Evolutionary conservation across 495 filamentous ascomycete genomes (phyloP), one percentile per base, ranked within the genome.

Genomic region (Hypoxylon trugodes): DNA sequence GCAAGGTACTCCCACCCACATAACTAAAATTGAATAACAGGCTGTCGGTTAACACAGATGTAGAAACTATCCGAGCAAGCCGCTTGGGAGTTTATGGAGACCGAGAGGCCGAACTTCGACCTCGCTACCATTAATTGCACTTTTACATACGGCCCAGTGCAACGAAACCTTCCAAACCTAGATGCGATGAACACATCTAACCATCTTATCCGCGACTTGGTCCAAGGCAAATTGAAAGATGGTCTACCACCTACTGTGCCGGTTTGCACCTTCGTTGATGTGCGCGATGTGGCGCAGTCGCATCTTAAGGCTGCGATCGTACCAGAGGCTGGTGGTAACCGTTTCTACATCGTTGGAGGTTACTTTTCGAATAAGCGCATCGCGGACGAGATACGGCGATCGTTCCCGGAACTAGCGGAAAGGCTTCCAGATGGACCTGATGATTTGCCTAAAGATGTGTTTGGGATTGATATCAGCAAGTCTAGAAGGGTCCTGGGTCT

Each of bases 241-340:
- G 69, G 41, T 0, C 68, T 80, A 10, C 41, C 32, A 1, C 71
- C 76, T 1, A 79, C 75, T 2, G 69, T 72, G 0, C 79, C 78
- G 0, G 78, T 81, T 0, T 82, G 81, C 57, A 79, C 76, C 0
- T 81, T 69, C 32, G 76, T 81, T 40, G 80, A 83, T 54, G 80
- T 82, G 9, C 72, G 80, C 6, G 81, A 83, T 42, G 77, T 82
- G n/a, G 79, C 79, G 1, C 38, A 72, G 3, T 75, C 77, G 0
- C 80, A 74, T 74, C 52, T 67, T 9, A 66, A 65, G 5, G 76
- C 79, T 4, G 54, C 82, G 64, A 72, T 63, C 3, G 49, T 72
- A 1, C 70, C 74, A 0, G 71, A 73, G 30, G 80, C 78, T 1
- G 74, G 71, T 1, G 75, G 77, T 6, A 71, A 78, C 36, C 72